phyloP scores from a whole-genome alignment of 2,329 filamentous ascomycete species.

The Penicillium corylophilum region DNA sequence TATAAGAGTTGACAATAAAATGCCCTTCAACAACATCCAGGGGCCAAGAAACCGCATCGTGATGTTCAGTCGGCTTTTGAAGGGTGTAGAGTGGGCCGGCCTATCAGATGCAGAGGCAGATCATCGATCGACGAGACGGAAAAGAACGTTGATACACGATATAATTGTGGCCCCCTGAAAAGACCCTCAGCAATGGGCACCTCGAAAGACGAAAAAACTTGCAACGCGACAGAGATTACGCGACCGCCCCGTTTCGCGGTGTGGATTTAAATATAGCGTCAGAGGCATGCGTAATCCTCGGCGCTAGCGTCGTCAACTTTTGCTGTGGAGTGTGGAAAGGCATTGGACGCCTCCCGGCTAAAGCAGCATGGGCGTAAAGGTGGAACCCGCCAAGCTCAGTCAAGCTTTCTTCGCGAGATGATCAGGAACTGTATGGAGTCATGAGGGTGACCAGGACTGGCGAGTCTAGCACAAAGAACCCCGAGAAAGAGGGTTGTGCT shows the following conservation, averaged over 20 bases:
- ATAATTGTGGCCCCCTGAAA: background rate
- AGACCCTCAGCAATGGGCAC: background rate
- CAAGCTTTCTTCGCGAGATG: conserved; percentile 18
- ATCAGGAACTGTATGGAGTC: background rate
- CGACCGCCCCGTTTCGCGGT: conserved; percentile 3
- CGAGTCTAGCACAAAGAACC: background rate
- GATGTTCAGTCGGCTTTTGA: background rate
- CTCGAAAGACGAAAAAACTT: background rate
- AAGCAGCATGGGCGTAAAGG: background rate
- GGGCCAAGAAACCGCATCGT: conserved; percentile 11
- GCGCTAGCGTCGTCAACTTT: conserved; percentile 26
- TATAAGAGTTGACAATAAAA: conserved; percentile 6
- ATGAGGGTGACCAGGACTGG: no score
- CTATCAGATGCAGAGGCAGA: background rate
- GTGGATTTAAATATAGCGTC: conserved; percentile 14
- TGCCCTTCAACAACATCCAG: background rate
- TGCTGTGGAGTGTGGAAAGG: conserved; percentile 8
- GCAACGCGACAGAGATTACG: background rate
- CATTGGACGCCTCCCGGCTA: background rate
- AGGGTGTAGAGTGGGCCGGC: background rate
- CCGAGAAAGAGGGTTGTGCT: background rate
- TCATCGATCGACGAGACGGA: background rate
- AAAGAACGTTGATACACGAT: background rate
- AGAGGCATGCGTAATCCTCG: conserved; percentile 23
- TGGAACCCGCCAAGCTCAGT: conserved; percentile 16